Base-by-base conservation (phyloP, 148 eudicot genomes). In the Tetragonia tetragonoides region DNA sequence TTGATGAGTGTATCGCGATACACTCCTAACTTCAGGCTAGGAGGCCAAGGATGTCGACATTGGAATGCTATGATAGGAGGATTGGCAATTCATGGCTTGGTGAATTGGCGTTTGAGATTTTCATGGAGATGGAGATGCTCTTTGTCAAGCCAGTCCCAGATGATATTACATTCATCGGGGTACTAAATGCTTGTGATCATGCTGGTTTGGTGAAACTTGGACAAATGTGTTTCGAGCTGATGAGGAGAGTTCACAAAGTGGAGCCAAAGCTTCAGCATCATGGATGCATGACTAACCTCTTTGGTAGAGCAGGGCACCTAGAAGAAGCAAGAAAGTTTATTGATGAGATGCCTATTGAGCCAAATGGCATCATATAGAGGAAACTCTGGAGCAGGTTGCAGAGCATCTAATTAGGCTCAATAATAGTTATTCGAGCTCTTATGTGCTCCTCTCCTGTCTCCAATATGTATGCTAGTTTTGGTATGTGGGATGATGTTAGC, bases 51-150 rank as follows among this genome's bases (percentile, higher is more conserved):
- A 61, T 39, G 88, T 88, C 17, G 95, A 89, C 95, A 93, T 74
- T 91, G 98, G 92, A 93, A 93, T 82, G 92, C 98, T 20, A 85
- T 91, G 87, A 89, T 93, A 71, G 91, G 96, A 75, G 96, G 98
- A 23, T 84, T 92, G 75, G 91, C 90, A 39, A 73, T 88, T 44
- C 93, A 92, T 34, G 94, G 93, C 49, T 81, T 81, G 51, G 97
- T 68, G 86, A 84, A 63, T 63, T 79, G 76, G 97, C 93, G 16
- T 86, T 92, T 74, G 87, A 82, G 41, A 78, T 89, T 69, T 85
- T 90, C 77, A 84, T 87, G 87, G 85, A 87, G 78, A 90, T 87
- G 94, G 86, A 84, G 47, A 85, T 77, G 39, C 79, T 67, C 14
- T 75, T 69, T 34, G 11, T 90, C 57, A 72, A 85, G 77, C 91